Evolutionary conservation across 2,329 filamentous ascomycete species (phyloP), one percentile per base, ranked within the genome.

Genomic region (Rugonectria rugulosa): DNA sequence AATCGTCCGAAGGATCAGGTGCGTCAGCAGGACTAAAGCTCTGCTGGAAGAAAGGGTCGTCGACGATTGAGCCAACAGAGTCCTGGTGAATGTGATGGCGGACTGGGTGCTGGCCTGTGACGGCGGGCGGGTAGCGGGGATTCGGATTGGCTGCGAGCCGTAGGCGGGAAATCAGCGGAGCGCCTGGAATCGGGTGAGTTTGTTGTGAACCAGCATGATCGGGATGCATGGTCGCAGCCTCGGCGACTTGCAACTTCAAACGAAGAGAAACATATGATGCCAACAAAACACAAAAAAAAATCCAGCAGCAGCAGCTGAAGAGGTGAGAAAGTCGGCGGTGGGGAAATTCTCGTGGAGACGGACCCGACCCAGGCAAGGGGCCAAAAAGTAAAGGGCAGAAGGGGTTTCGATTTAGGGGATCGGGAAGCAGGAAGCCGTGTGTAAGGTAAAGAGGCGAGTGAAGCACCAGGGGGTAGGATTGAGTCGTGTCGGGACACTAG

Each of bases 1-100:
- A 66, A 53, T 65, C 50, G 43, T 62, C 66, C 45, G 66, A 66
- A 31, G 64, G 64, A 21, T 56, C 56, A 65, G 60, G 58, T 69
- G 64, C 49, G 64, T 40, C 57, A 50, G 68, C 60, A 26, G 62
- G 63, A 68, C 79, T 72, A 61, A 79, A 78, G 60, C 75, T 77
- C 63, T 78, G 76, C 63, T 78, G 76, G 71, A 82, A 81, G 68
- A 84, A 83, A 24, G 80, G 80, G 61, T 84, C 81, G 75, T 85
- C 79, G 66, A 81, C 72, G 57, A 84, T 81, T 56, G 81, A 83
- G 45, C 76, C 70, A 60, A 83, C 72, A 15, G 81, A 85, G 63
- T 80, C 78, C 57, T 80, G 76, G 63, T 72, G 70, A 46, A 62
- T 65, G 53, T 62, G 52, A 24, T 57, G 53, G 8, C 32, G 53